Conservation (phyloP, 2,329 filamentous ascomycete genomes). For the Aureobasidium sp. region DNA sequence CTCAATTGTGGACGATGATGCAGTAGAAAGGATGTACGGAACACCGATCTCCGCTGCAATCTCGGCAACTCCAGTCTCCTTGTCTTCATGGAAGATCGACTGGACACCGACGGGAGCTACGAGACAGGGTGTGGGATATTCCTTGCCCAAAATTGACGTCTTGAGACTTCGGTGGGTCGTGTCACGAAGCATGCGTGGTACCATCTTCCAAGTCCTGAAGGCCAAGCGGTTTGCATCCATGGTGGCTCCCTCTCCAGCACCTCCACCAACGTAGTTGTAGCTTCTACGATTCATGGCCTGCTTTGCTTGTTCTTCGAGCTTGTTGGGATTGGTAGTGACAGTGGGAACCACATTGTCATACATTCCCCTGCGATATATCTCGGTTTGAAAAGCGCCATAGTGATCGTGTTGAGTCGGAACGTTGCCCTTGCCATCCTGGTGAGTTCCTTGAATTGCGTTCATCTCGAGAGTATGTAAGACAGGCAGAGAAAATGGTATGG, state of each 20-base stretch:
- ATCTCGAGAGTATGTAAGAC: not conserved
- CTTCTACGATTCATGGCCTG: slow-evolving; percentile 38
- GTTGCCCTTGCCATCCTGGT: not conserved
- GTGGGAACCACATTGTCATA: slow-evolving; percentile 39
- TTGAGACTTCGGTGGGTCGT: slow-evolving; percentile 11
- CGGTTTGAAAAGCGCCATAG: slow-evolving; percentile 38
- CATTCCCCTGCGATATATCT: slow-evolving; percentile 46
- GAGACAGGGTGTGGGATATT: slow-evolving; percentile 39
- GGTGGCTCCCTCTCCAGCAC: slow-evolving; percentile 26
- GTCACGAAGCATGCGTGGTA: slow-evolving; percentile 15
- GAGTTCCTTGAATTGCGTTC: slow-evolving; percentile 13
- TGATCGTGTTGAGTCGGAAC: slow-evolving; percentile 3
- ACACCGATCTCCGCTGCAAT: slow-evolving; percentile 52
- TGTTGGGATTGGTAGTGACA: slow-evolving; percentile 51
- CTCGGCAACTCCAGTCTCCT: slow-evolving; percentile 54
- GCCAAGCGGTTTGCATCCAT: slow-evolving; percentile 22
- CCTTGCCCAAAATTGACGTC: slow-evolving; percentile 18
- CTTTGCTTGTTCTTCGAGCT: slow-evolving; percentile 47
- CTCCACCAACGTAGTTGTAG: slow-evolving; percentile 33
- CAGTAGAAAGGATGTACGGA: slow-evolving; percentile 60
- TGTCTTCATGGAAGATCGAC: slow-evolving; percentile 55
- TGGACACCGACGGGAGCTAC: slow-evolving; percentile 65
- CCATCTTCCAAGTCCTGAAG: slow-evolving; percentile 16
- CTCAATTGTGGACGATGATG: slow-evolving; percentile 55
- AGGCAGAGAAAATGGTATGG: not conserved